Conservation (phyloP, 106 monocot species). For the Acorus gramineus region DNA sequence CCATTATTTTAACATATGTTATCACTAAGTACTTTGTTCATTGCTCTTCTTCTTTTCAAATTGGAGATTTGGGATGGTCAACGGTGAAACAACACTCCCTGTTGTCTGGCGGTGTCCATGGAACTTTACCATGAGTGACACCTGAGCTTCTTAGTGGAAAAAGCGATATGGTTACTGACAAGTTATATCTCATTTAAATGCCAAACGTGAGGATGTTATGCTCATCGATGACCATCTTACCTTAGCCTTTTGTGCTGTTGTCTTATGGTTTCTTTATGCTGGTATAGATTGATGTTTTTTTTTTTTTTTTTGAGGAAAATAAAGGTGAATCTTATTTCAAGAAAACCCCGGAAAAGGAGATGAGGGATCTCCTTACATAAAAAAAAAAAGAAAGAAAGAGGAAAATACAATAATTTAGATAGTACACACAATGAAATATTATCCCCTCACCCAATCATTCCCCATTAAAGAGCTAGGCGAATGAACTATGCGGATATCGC, state of each 20-base stretch:
- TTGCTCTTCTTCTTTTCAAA: constrained; percentile 31
- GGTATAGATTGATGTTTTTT: constrained; percentile 67
- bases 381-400: no score
- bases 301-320: constrained; percentile 1
- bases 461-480: no score
- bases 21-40: not conserved
- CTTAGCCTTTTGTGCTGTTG: not conserved
- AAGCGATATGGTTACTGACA: constrained; percentile 79
- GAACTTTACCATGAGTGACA: constrained; percentile 98
- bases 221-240: not conserved
- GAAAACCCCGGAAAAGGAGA: no score
- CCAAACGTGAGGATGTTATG: not conserved
- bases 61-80: constrained; percentile 91
- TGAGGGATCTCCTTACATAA: no score
- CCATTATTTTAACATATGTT: no score
- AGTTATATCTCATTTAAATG: constrained; percentile 27
- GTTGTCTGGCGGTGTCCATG: constrained; percentile 91
- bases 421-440: no score
- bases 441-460: no score
- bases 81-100: constrained; percentile 88
- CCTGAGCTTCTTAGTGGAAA: constrained; percentile 89
- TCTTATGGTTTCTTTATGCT: not conserved
- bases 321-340: no score
- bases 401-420: no score
- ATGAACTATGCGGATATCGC: no score